Base-by-base conservation (phyloP, 2,329 filamentous ascomycete species). In the Daldinia sp. region DNA sequence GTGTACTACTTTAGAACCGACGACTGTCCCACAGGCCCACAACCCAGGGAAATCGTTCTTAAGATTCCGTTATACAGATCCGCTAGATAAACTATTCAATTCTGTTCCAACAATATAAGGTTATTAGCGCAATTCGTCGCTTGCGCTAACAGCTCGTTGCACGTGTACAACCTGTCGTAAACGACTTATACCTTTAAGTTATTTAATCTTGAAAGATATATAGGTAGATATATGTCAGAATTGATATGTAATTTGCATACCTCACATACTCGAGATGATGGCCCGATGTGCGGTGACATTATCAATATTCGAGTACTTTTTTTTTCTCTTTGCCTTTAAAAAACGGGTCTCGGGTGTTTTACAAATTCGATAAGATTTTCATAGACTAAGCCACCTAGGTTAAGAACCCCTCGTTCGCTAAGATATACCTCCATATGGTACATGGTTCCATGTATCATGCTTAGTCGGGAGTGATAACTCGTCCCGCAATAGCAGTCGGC, bases 11-110 rank as follows among this genome's bases (percentile, higher is more conserved):
- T 60, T 33, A 55, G 48, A 63, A 39, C 65, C 65, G 51, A 59
- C 23, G 39, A 42, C 20, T 26, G 56, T 69, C 57, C 63, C 60
- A 71, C 59, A 61, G 68, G 66, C 44, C 69, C 63, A 62, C 69
- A 61, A 65, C 61, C 62, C 57, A 26, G 65, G 68, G 65, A 64
- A 68, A 68, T 64, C 63, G 56, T 55, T 63, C 26, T 53, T 64
- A 44, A 62, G 60, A 64, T 71, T 55, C 65, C 68, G 59, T 55
- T 63, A 65, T 50, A 68, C 58, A 71, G 68, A 71, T 68, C 68
- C 59, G 62, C 65, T 39, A 71, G 68, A 71, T 71, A 59, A 63
- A 64, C 63, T 65, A 70, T 64, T 26, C 57, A 57, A 55, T 53
- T 48, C 51, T 50, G 48, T 63, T 48, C 55, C 53, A 33, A 60